Percentiles rank a stretch among this genome's conserved stretches.
phyloP scores from a whole-genome alignment of 2,329 filamentous ascomycete genomes.

The Gliomastix tumulicola region DNA sequence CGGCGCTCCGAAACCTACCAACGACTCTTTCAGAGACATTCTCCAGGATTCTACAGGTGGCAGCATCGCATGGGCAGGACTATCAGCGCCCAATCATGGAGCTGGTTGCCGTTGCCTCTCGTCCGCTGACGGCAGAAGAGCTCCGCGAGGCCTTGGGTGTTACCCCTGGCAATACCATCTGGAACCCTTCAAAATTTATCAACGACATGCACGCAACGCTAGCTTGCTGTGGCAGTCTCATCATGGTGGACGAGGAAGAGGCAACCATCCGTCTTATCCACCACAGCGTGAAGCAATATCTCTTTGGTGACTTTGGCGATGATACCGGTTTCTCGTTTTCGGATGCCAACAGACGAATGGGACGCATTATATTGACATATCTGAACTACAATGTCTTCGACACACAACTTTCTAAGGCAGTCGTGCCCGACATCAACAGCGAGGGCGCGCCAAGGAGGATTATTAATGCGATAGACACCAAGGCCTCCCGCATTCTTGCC shows the following conservation, averaged over 20 bases:
- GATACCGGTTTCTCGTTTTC: too few relatives aligned
- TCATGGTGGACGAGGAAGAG: conserved; percentile 25
- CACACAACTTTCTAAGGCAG: too few relatives aligned
- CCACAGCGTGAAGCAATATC: conserved; percentile 24
- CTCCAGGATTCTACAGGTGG: conserved; percentile 17
- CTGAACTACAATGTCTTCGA: conserved; percentile 8
- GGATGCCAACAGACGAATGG: conserved; percentile 12
- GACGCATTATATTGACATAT: conserved; percentile 17
- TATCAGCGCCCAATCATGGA: conserved; percentile 20
- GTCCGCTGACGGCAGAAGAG: conserved; percentile 21
- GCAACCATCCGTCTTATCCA: conserved; percentile 21
- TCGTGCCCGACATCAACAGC: too few relatives aligned
- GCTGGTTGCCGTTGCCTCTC: conserved; percentile 17
- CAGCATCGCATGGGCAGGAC: conserved; percentile 1
- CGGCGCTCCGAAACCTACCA: conserved; percentile 19
- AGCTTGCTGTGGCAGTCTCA: conserved; percentile 22
- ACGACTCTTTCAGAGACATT: conserved; percentile 20
- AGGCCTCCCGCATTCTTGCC: too few relatives aligned
- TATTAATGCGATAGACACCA: too few relatives aligned
- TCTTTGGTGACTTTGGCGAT: conserved; percentile 10
- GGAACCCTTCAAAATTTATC: conserved; percentile 10
- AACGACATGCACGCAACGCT: conserved; percentile 16
- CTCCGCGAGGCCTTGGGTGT: conserved; percentile 32
- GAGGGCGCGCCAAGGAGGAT: too few relatives aligned
- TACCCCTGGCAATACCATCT: conserved; percentile 15